phyloP scores from a whole-genome alignment of 2,329 filamentous ascomycete genomes.

The Hypoxylon sp. region DNA sequence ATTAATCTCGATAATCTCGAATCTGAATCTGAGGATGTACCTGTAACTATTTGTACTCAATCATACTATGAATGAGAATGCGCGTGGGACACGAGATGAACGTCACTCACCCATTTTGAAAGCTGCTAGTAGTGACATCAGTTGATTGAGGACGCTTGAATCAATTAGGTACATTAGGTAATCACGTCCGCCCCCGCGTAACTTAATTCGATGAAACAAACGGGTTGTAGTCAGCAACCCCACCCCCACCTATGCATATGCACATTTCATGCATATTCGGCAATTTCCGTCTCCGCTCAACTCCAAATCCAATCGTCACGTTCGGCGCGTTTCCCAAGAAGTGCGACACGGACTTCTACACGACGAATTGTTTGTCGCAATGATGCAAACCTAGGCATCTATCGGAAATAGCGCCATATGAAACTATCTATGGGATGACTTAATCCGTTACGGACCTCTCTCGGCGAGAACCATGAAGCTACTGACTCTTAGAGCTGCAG shows the following conservation, averaged over 20 bases:
- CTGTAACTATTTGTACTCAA: background rate
- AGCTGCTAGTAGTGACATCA: background rate
- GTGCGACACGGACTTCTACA: background rate
- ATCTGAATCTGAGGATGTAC: background rate
- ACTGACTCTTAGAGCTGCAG: slow-evolving; percentile 40
- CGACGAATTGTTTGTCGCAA: slow-evolving; percentile 14
- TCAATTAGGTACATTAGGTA: too few species aligned
- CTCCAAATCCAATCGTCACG: background rate
- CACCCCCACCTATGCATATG: slow-evolving; percentile 24
- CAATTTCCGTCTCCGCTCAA: slow-evolving; percentile 4
- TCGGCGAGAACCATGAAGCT: slow-evolving; percentile 48
- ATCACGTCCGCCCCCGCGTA: too few species aligned
- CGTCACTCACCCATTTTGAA: background rate
- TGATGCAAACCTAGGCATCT: background rate
- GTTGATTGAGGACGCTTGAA: background rate
- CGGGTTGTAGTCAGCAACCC: background rate
- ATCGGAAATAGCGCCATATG: slow-evolving; percentile 1
- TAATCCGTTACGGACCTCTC: slow-evolving; percentile 19
- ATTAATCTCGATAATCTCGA: background rate
- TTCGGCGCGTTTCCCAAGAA: background rate
- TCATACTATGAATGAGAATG: background rate
- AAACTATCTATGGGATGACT: slow-evolving; percentile 30
- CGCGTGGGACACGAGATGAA: too few species aligned
- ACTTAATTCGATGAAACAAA: slow-evolving; percentile 10
- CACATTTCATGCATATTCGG: slow-evolving; percentile 22